Base-by-base conservation (phyloP, 345 rosid species). In the Acer yangbiense region DNA sequence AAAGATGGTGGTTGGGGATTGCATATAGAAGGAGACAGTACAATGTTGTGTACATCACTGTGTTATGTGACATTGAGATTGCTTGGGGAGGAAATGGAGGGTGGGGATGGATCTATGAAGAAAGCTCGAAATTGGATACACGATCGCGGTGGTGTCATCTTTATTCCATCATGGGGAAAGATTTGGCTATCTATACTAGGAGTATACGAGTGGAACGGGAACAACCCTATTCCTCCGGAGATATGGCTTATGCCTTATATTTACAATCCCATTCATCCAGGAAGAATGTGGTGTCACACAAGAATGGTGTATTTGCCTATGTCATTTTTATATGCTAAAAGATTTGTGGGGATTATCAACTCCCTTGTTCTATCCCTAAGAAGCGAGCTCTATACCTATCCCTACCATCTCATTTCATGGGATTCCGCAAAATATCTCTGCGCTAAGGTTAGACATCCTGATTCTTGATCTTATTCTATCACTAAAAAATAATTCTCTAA, bases 1-100 rank as follows among this genome's bases (percentile, higher is more conserved):
- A 74, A 72, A 79, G 96, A 91, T 62, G 96, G 96, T 7, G 98
- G 98, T 1, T 93, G 94, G 96, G 96, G 98, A 68, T 62, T 91
- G 2, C 98, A 93, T 72, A 82, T 93, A 54, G 98, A 93, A 64
- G 85, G 92, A 50, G 20, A 66, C 21, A 93, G 98, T 65, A 79
- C 84, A 21, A 91, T 93, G 98, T 84, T 90, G 9, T 39, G 87
- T 65, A 90, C 94, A 0, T 76, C 73, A 0, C 79, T 93, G 1
- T 82, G 84, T 0, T 93, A 91, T 32, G 84, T 90, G 13, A n/a
- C 88, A 3, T 52, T 91, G 58, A 85, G 98, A 76, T 77, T 91
- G 71, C 84, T 91, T 0, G 91, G 90, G 17, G 89, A 84, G 70
- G 85, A 70, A 69, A 66, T 74, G 3, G 83, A 83, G 20, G 89